Base-by-base conservation (phyloP, 2,329 filamentous ascomycete genomes). In the Thelonectria olida region DNA sequence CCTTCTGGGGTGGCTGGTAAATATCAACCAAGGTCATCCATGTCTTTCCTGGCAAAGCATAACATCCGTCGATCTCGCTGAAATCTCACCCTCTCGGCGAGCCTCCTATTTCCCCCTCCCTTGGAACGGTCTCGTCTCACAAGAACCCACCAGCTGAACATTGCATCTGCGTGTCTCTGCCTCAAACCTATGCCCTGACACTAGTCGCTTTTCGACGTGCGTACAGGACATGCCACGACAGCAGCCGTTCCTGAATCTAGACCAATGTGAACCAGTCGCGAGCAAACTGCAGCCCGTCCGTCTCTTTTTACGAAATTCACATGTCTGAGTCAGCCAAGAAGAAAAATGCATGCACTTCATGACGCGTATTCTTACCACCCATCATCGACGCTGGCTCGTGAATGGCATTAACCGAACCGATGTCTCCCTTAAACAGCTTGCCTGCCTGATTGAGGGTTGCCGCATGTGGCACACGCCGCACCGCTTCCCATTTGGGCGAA, bases 161-260 rank as follows among this genome's bases (percentile, higher is more conserved):
- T 31, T 36, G 49, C 57, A 39, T n/a, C 57, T 47, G 23, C 23
- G 28, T 54, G 57, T 60, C 51, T 60, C 57, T 51, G 20, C 25
- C 45, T 39, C 51, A 51, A 55, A 51, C 57, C 19, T n/a, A 23
- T 41, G 51, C 57, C 57, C 57, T 45, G 47, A 39, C 45, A 54
- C 51, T 44, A 52, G 23, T 47, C 13, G 22, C 22, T 48, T 19
- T n/a, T 31, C 47, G 31, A 47, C n/a, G n/a, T n/a, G n/a, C n/a
- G n/a, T n/a, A n/a, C n/a, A 38, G 31, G n/a, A 47, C 44, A 60
- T 52, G 45, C 6, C 47, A 55, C 52, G 31, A 27, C 58, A 51
- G 58, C 47, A 23, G n/a, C n/a, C n/a, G 58, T 55, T 60, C 47
- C 51, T 60, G 58, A 47, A 22, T 10, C 27, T 31, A 34, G 47